Conservation (phyloP, 2,329 filamentous ascomycete genomes). For the Peltaster fructicola region DNA sequence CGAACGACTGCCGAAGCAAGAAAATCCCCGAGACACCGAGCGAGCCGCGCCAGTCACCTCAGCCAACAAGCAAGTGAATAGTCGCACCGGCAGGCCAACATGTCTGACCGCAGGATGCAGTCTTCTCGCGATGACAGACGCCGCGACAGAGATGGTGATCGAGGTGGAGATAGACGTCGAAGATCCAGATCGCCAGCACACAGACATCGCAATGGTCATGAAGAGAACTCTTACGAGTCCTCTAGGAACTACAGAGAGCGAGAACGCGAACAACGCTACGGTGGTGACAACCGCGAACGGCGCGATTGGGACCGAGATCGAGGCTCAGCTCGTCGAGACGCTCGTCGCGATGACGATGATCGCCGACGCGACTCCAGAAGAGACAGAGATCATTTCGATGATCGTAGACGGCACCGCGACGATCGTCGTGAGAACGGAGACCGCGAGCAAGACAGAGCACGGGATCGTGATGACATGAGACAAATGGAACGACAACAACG, state of each 20-base stretch:
- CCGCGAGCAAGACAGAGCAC: conserved; percentile 14
- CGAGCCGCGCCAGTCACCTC: no score
- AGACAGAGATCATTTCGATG: conserved; percentile 13
- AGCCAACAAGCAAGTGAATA: no score
- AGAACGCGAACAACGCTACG: conserved; percentile 85
- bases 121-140: conserved; percentile 26
- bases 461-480: conserved; percentile 19
- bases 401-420: conserved; percentile 14
- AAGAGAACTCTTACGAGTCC: conserved; percentile 75
- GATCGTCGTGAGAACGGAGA: conserved; percentile 20
- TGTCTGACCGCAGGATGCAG: conserved; percentile 23
- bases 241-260: conserved; percentile 84
- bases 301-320: conserved; percentile 29
- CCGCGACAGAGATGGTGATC: conserved; percentile 29
- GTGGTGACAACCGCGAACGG: conserved; percentile 47
- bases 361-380: conserved; percentile 24
- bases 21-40: no score
- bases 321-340: conserved; percentile 47
- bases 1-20: no score
- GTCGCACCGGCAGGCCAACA: conserved; percentile 13
- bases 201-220: conserved; percentile 56
- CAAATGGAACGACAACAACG: conserved; percentile 24
- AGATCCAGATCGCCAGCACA: conserved; percentile 81
- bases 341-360: conserved; percentile 41
- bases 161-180: conserved; percentile 36